Base-by-base conservation (phyloP, 345 rosid genomes). In the Linum trigynum region DNA sequence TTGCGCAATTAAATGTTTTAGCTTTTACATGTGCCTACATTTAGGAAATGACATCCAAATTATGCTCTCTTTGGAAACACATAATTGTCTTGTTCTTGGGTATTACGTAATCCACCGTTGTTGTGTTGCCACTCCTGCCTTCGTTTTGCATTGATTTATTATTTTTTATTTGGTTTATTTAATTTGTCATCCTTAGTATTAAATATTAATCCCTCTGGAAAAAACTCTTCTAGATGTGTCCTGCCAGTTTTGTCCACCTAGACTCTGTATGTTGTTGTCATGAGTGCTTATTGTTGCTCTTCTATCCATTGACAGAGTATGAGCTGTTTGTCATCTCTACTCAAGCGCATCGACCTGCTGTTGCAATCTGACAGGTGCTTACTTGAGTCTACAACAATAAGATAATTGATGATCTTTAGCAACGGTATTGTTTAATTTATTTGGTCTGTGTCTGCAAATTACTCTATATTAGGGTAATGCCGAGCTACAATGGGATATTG, bases 301-400 rank as follows among this genome's bases (percentile, higher is more conserved):
- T 23, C 32, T 55, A 59, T 66, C 57, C 71, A 57, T 64, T 84
- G 72, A 75, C 97, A 94, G 99, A 88, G 79, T 83, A 71, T 88
- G 38, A 70, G 72, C 71, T 75, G 86, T 72, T 77, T 94, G 69
- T 79, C 97, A 57, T 90, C 99, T 71, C 94, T 92, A 76, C 92
- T 94, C 83, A 94, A 94, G 83, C 92, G 90, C 72, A 87, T 92
- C 35, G 99, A 90, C 77, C 81, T 86, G 74, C 90, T 94, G 68
- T 79, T 94, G 83, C 97, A 94, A 71, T 94, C 86, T 75, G 97
- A 90, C 86, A 85, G 97, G 97, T 94, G 71, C 58, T 17, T 57
- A 42, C 55, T 59, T 68, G 64, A 9, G 11, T 9, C 12, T 48
- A 23, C 11, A 48, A 1, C 14, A 48, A 48, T 48, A 48, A 15